Conservation (phyloP, 805 yeast genomes). For the Saturnispora hagleri region DNA sequence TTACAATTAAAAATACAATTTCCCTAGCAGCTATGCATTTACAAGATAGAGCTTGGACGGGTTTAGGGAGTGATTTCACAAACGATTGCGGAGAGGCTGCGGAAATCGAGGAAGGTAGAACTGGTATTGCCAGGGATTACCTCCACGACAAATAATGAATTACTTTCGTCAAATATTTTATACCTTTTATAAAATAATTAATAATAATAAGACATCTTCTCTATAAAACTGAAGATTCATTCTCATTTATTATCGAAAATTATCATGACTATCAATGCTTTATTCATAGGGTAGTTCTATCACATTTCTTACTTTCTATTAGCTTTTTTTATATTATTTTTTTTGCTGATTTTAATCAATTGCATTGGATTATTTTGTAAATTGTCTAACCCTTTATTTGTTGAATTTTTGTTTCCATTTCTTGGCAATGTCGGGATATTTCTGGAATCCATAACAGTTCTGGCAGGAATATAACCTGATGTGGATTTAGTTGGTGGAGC, state of each 20-base stretch:
- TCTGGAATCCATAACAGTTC: conserved; percentile 3
- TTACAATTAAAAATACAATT: conserved; percentile 66
- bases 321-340: not conserved
- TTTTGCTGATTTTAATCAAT: conserved; percentile 12
- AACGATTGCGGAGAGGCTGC: conserved; percentile 53
- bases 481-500: not conserved
- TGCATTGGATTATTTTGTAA: conserved; percentile 6
- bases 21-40: conserved; percentile 80
- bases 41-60: conserved; percentile 74
- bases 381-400: not conserved
- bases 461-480: conserved; percentile 3
- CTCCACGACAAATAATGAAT: conserved; percentile 9
- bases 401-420: not conserved
- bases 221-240: not conserved
- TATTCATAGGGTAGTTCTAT: not conserved
- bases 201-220: not conserved
- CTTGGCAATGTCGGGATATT: conserved; percentile 4
- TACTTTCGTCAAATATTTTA: not conserved
- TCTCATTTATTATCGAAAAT: not conserved
- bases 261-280: not conserved
- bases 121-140: conserved; percentile 89
- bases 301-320: not conserved
- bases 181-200: not conserved
- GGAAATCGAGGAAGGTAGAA: conserved; percentile 66
- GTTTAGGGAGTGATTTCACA: conserved; percentile 77